Base-by-base conservation (phyloP, 75 land plant species). In the Cunninghamia lanceolata region DNA sequence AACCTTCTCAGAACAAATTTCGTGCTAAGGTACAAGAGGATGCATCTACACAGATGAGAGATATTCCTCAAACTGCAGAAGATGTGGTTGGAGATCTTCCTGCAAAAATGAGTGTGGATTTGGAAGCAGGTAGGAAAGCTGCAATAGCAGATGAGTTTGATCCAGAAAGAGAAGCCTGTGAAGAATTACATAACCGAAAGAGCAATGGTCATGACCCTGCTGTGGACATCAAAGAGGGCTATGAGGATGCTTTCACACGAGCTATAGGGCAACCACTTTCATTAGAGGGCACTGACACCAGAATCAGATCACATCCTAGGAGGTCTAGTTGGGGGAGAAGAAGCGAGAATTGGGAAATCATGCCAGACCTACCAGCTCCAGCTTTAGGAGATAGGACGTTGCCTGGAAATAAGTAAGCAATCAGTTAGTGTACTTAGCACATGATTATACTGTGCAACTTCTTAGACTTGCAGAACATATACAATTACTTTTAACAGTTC, bases 301-400 rank as follows among this genome's bases (percentile, higher is more conserved):
- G 88, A 19, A 83, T 59, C n/a, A 89, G 84, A 59, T 28, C 90
- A 10, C 93, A 96, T 84, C 97, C 93, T 2, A 92, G 97, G 87
- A 90, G 95, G 13, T 96, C 99, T 6, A 95, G 97, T 53, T 95
- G 99, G 99, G 99, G 97, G 30, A 89, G 99, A 45, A 94, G 93
- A 89, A 95, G 99, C 86, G 99, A 96, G 43, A 96, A 89, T 87
- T 96, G 97, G 99, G 97, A 94, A 79, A 94, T 94, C 76, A 93
- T 95, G 32, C 99, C 98, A 25, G 98, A 97, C 74, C 91, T 93
- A 74, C 78, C 93, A 82, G 94, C 93, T 80, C 84, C 93, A 87
- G 89, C 94, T 47, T 79, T 94, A n/a, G 92, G 92, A 82, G 91
- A 83, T n/a, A 83, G 52, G 34, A 34, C 84, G 32, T 50, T 83